Evolutionary conservation across 257 asterid genomes (phyloP).

Genomic region (Misopates orontium): DNA sequence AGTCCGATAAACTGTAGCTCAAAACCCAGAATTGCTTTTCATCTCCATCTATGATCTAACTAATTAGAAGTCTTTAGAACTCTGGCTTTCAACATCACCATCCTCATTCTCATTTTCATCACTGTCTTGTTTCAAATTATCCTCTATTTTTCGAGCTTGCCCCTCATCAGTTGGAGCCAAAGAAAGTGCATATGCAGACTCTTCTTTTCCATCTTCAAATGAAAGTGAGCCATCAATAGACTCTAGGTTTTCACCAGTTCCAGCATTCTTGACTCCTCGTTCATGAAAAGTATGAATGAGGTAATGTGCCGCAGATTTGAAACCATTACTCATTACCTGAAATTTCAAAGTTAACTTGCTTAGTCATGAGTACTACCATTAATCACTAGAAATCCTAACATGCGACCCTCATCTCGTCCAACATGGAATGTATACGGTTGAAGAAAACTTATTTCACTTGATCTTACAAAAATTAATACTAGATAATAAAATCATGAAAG

Average conservation of each 20-base stretch:
- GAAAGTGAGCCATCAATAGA: slow-evolving; percentile 27
- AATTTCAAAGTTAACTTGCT: slow-evolving; percentile 17
- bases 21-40: too few species aligned
- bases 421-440: background rate
- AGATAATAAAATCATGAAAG: slow-evolving; percentile 5
- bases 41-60: background rate
- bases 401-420: background rate
- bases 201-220: too few species aligned
- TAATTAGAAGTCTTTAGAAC: background rate
- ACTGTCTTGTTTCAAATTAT: slow-evolving; percentile 17
- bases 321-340: slow-evolving; percentile 57
- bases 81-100: slow-evolving; percentile 7
- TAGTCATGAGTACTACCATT: background rate
- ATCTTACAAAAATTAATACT: background rate
- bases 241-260: slow-evolving; percentile 23
- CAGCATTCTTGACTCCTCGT: slow-evolving; percentile 17
- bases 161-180: background rate
- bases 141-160: slow-evolving; percentile 10
- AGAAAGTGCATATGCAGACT: slow-evolving; percentile 22
- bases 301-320: slow-evolving; percentile 80
- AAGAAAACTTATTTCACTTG: background rate
- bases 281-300: slow-evolving; percentile 45
- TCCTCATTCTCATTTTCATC: slow-evolving; percentile 32
- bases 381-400: background rate
- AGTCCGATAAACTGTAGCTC: too few species aligned